Conservation (phyloP, 2,329 filamentous ascomycete genomes). For the Nigrospora osmanthi region DNA sequence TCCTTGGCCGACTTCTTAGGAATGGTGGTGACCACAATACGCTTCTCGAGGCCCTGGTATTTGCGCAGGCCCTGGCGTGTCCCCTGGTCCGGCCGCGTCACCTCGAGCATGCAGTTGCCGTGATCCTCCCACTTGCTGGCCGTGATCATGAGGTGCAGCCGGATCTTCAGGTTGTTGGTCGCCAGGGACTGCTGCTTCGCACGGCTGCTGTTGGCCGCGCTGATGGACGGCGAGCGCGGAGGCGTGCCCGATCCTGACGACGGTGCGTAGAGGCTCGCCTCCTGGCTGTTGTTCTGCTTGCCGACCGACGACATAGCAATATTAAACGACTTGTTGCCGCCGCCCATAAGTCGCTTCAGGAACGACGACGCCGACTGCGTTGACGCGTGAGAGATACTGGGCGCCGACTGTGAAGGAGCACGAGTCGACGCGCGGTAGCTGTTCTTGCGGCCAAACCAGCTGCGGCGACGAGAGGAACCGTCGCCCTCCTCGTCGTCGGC, state of each 20-base stretch:
- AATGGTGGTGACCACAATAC: conserved; percentile 70
- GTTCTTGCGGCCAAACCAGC: conserved; percentile 57
- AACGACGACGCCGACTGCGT: conserved; percentile 65
- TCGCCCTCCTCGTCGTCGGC: conserved; percentile 35
- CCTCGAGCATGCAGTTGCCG: conserved; percentile 75
- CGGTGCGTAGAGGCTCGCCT: conserved; percentile 54
- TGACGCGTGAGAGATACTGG: conserved; percentile 54
- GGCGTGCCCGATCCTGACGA: conserved; percentile 46
- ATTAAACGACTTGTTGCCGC: conserved; percentile 68
- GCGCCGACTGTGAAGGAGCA: conserved; percentile 61
- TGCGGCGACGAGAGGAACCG: conserved; percentile 36
- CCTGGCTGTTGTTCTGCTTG: conserved; percentile 42
- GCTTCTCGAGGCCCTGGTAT: conserved; percentile 69
- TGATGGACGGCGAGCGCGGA: conserved; percentile 51
- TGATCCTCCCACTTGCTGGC: conserved; percentile 84
- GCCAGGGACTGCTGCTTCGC: conserved; percentile 47
- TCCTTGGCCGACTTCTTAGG: conserved; percentile 50
- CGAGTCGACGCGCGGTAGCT: conserved; percentile 56
- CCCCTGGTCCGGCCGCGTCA: conserved; percentile 65
- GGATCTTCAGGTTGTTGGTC: conserved; percentile 75
- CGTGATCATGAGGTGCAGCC: conserved; percentile 73
- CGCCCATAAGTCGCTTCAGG: conserved; percentile 66
- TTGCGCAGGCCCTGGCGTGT: conserved; percentile 51
- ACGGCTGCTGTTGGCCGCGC: conserved; percentile 39
- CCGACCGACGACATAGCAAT: conserved; percentile 72